Evolutionary conservation across 2,329 filamentous ascomycete genomes (phyloP).

Genomic region (Nigrograna mackinnonii): DNA sequence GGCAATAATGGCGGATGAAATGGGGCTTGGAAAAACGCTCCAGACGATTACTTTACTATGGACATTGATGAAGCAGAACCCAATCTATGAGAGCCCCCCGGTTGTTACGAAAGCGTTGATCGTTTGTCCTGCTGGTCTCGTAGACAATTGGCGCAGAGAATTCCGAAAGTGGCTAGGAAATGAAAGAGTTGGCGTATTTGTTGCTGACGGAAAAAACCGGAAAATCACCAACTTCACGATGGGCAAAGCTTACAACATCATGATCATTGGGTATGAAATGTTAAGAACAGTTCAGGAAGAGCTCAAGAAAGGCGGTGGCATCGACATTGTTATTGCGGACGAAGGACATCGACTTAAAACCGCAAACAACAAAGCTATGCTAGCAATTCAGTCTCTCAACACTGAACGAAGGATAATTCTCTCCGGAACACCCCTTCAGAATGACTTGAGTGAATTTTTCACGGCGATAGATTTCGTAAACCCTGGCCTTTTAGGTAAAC

Average conservation of each 20-base stretch:
- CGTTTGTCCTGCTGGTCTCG: constrained; percentile 72
- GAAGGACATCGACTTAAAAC: constrained; percentile 72
- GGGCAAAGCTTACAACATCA: constrained; percentile 68
- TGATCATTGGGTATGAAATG: constrained; percentile 77
- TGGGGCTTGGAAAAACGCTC: constrained; percentile 75
- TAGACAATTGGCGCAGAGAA: constrained; percentile 74
- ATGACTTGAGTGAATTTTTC: constrained; percentile 69
- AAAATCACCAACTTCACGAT: constrained; percentile 70
- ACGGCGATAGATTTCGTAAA: constrained; percentile 72
- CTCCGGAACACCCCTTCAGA: constrained; percentile 70
- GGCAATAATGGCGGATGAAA: constrained; percentile 74
- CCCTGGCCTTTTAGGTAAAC: constrained; percentile 65
- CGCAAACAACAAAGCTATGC: constrained; percentile 68
- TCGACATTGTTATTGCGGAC: constrained; percentile 73
- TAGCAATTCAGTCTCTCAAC: constrained; percentile 66
- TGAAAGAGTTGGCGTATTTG: constrained; percentile 70
- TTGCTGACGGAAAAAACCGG: constrained; percentile 61
- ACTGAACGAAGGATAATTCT: constrained; percentile 65
- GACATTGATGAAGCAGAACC: constrained; percentile 74
- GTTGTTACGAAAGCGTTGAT: constrained; percentile 73
- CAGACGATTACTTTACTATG: constrained; percentile 73
- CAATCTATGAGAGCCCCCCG: constrained; percentile 60
- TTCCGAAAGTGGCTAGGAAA: constrained; percentile 75
- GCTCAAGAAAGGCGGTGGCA: constrained; percentile 62
- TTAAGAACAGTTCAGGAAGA: constrained; percentile 67